Evolutionary conservation across 1,284 basidiomycete genomes (phyloP).

Genomic region (Ganoderma leucocontextum): DNA sequence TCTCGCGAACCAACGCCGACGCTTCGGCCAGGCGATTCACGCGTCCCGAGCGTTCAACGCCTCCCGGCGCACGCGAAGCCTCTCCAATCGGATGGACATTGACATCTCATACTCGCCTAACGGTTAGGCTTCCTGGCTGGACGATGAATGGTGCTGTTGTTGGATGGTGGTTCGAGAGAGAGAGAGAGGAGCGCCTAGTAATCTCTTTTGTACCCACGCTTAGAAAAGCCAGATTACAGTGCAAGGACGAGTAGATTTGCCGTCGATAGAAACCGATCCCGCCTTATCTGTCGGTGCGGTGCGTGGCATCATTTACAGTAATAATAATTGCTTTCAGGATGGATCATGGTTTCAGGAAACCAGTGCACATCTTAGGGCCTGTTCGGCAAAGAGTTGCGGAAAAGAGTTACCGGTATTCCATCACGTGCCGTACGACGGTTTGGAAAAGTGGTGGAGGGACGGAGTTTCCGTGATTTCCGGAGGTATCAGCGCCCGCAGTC

Average conservation of each 20-base stretch:
- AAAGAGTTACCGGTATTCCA: not conserved
- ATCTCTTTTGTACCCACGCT: too few relatives aligned
- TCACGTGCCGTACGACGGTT: not conserved
- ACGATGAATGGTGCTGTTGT: not conserved
- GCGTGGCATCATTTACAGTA: too few relatives aligned
- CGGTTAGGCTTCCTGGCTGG: not conserved
- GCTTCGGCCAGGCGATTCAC: constrained; percentile 66
- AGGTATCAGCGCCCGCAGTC: not conserved
- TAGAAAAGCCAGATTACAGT: too few relatives aligned
- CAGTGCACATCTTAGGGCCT: not conserved
- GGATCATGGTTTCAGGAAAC: too few relatives aligned
- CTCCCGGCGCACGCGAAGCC: constrained; percentile 57
- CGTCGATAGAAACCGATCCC: too few relatives aligned
- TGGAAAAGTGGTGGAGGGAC: constrained; percentile 1
- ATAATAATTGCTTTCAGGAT: too few relatives aligned
- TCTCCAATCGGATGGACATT: constrained; percentile 57
- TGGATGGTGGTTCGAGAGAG: too few relatives aligned
- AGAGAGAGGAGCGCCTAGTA: too few relatives aligned
- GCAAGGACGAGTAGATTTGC: too few relatives aligned
- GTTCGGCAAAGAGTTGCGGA: constrained; percentile 1
- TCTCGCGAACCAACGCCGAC: constrained; percentile 66
- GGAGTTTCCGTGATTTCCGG: not conserved
- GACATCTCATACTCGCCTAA: constrained; percentile 26
- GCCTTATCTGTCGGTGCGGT: too few relatives aligned
- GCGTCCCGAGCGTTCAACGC: constrained; percentile 71